A percentile compares a stretch with the other conserved stretches of the same genome.
These are phyloP conservation scores for Tremella yokohamensis DNA, from an alignment of 768 basidiomycete genomes.

Conservation along the genomic window DNA sequence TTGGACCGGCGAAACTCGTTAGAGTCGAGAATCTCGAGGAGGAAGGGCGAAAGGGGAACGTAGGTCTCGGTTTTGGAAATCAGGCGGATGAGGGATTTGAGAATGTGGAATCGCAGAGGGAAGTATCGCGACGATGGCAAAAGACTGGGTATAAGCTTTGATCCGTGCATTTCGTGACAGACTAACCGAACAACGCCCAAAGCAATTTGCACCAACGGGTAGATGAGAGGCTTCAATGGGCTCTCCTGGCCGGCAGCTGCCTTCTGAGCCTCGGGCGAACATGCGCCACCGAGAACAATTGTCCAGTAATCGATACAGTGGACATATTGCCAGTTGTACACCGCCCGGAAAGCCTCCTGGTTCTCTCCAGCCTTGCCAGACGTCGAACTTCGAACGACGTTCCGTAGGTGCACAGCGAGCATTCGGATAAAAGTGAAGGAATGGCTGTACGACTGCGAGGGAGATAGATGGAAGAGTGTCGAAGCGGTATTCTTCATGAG, in stretches of 20 bases:
- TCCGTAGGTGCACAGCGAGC: constrained; percentile 81
- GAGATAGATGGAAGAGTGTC: constrained; percentile 76
- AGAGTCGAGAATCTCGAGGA: constrained; percentile 79
- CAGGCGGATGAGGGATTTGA: constrained; percentile 81
- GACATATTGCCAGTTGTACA: constrained; percentile 98
- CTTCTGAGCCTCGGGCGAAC: constrained; percentile 60
- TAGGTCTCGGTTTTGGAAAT: constrained; percentile 77
- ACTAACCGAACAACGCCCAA: constrained; percentile 87
- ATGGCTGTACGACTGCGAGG: constrained; percentile 66
- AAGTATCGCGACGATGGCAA: constrained; percentile 86
- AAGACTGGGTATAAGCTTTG: constrained; percentile 59
- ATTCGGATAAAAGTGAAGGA: constrained; percentile 94
- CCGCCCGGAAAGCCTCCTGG: constrained; percentile 85
- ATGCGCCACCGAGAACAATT: constrained; percentile 77
- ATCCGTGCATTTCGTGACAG: neutral
- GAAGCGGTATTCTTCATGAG: constrained; percentile 97
- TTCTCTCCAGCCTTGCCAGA: constrained; percentile 24
- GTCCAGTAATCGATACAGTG: constrained; percentile 97
- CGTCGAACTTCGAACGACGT: constrained; percentile 38
- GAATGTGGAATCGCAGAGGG: constrained; percentile 89
- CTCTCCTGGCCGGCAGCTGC: constrained; percentile 61
- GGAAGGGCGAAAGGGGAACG: constrained; percentile 78
- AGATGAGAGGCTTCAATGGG: constrained; percentile 81
- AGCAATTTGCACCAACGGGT: constrained; percentile 90
- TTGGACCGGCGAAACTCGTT: constrained; percentile 63